Evolutionary conservation across 345 rosid genomes (phyloP).

Genomic region (Moringa oleifera): DNA sequence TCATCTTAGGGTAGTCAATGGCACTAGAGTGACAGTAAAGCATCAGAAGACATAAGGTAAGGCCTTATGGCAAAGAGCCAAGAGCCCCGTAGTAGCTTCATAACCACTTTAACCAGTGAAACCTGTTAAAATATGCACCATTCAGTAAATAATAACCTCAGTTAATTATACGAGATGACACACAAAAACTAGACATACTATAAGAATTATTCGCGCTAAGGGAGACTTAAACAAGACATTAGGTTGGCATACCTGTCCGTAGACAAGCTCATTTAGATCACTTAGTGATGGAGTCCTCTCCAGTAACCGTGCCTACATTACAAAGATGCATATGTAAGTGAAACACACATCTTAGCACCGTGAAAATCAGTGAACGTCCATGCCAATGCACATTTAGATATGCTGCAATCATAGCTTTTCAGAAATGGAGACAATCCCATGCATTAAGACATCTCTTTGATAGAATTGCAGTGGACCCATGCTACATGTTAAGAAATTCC

Average conservation of each 20-base stretch:
- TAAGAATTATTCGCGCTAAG: background rate
- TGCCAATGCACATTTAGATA: background rate
- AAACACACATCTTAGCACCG: conserved; percentile 6
- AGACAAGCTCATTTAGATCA: conserved; percentile 88
- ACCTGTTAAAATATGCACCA: background rate
- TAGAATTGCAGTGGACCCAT: too few species aligned
- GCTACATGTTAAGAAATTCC: too few species aligned
- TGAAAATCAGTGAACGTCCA: background rate
- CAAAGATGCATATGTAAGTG: conserved; percentile 14
- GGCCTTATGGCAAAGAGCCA: too few species aligned
- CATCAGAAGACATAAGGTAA: too few species aligned
- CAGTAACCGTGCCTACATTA: conserved; percentile 61
- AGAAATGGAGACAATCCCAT: background rate
- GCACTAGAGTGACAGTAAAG: too few species aligned
- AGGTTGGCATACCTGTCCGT: conserved; percentile 71
- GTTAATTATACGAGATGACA: background rate
- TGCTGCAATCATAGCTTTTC: too few species aligned
- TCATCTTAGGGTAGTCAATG: too few species aligned
- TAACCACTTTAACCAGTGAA: too few species aligned
- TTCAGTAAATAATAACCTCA: background rate
- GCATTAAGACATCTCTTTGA: background rate
- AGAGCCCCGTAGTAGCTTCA: too few species aligned
- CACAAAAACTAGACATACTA: too few species aligned
- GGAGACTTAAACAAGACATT: background rate
- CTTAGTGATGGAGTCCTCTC: conserved; percentile 94